phyloP scores from a whole-genome alignment of 2,329 filamentous ascomycete genomes.

The Parascedosporium putredinis region DNA sequence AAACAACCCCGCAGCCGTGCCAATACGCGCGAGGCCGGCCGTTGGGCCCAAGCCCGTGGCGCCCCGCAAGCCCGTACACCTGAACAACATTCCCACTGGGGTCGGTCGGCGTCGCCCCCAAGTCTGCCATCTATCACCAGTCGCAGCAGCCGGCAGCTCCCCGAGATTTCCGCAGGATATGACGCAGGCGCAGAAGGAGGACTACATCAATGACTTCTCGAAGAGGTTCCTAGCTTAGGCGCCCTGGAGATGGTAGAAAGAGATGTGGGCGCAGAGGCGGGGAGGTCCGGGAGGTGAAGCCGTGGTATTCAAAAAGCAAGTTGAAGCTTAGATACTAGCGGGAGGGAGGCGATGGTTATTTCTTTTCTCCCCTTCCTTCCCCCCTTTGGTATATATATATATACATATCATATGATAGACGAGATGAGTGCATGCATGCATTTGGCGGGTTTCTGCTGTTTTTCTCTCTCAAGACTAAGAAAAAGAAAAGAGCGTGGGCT shows the following conservation, averaged over 20 bases:
- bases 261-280: conserved; percentile 28
- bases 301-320: too few species aligned
- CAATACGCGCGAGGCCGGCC: background rate
- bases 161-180: conserved; percentile 37
- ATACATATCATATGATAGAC: too few species aligned
- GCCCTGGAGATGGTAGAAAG: conserved; percentile 84
- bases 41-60: conserved; percentile 35
- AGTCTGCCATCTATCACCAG: conserved; percentile 22
- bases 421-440: too few species aligned
- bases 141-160: conserved; percentile 28
- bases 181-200: conserved; percentile 48
- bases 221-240: conserved; percentile 74
- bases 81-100: conserved; percentile 44
- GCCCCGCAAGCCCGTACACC: conserved; percentile 51
- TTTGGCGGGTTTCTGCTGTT: too few species aligned
- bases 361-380: too few species aligned
- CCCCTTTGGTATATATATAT: too few species aligned
- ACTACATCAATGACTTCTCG: conserved; percentile 62
- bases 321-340: too few species aligned
- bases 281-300: conserved; percentile 19
- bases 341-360: too few species aligned
- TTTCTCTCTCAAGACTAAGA: too few species aligned
- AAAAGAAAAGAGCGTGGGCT: background rate
- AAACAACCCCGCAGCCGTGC: background rate
- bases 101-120: conserved; percentile 22